phyloP scores from a whole-genome alignment of 257 asterid genomes.

The Solanum habrochaites region DNA sequence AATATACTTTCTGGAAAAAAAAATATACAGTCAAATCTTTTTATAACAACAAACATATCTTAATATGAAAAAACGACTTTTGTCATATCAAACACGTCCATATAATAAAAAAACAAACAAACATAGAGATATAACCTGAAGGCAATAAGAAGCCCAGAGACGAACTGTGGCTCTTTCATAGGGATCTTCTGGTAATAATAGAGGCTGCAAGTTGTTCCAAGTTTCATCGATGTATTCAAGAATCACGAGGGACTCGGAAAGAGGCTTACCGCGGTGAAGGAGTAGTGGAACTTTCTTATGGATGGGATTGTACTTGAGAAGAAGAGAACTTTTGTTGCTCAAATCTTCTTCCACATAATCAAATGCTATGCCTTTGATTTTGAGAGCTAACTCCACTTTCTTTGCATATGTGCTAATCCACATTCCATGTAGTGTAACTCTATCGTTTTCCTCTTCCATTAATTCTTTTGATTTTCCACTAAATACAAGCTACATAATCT shows the following conservation, averaged over 20 bases:
- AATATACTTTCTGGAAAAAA: background rate
- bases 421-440: slow-evolving; percentile 19
- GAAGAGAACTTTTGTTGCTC: slow-evolving; percentile 12
- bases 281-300: background rate
- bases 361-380: slow-evolving; percentile 31
- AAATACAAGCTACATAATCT: background rate
- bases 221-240: slow-evolving; percentile 29
- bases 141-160: slow-evolving; percentile 28
- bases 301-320: background rate
- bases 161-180: slow-evolving; percentile 21
- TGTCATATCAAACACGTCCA: background rate
- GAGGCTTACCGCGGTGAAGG: background rate
- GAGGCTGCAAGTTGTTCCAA: slow-evolving; percentile 14
- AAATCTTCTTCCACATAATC: slow-evolving; percentile 34
- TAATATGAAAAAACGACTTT: background rate
- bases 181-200: slow-evolving; percentile 22
- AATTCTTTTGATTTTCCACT: background rate
- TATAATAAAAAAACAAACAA: background rate
- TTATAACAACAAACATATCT: too few relatives aligned
- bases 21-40: background rate
- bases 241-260: background rate
- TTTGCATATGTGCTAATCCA: slow-evolving; percentile 30
- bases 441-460: slow-evolving; percentile 23
- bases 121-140: slow-evolving; percentile 13
- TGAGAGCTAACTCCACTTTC: slow-evolving; percentile 39